Conservation (phyloP, 148 eudicot genomes). For the Agrostemma githago region DNA sequence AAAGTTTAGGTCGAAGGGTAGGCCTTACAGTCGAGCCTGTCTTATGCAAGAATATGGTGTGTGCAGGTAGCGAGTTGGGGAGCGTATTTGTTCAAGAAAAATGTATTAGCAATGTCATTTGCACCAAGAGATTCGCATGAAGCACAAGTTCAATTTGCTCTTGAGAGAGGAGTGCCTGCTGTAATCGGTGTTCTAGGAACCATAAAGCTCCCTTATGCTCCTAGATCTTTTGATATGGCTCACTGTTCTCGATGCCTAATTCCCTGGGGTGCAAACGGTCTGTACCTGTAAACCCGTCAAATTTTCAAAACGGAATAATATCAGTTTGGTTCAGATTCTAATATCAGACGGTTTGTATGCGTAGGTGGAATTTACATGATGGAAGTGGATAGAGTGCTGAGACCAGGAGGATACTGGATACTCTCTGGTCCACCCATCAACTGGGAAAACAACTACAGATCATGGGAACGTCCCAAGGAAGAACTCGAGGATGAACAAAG, state of each 20-base stretch:
- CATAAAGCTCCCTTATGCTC: slow-evolving; percentile 47
- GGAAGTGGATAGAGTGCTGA: slow-evolving; percentile 59
- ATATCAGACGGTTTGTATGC: background rate
- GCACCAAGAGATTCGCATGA: slow-evolving; percentile 63
- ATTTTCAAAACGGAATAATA: no score
- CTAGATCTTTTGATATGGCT: slow-evolving; percentile 60
- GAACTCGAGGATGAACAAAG: slow-evolving; percentile 48
- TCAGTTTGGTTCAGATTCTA: no score
- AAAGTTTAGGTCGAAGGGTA: no score
- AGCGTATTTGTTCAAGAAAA: slow-evolving; percentile 49
- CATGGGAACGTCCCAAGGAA: slow-evolving; percentile 48
- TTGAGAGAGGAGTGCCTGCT: slow-evolving; percentile 60
- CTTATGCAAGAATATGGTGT: background rate
- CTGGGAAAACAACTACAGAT: slow-evolving; percentile 41
- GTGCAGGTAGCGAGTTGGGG: slow-evolving; percentile 63
- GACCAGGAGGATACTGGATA: slow-evolving; percentile 57
- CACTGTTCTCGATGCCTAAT: slow-evolving; percentile 61
- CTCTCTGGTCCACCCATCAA: slow-evolving; percentile 56
- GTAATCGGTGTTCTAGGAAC: slow-evolving; percentile 52
- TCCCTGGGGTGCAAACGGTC: slow-evolving; percentile 55
- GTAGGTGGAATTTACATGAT: slow-evolving; percentile 51
- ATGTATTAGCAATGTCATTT: slow-evolving; percentile 56
- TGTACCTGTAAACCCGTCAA: slow-evolving; percentile 1
- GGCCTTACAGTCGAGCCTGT: background rate
- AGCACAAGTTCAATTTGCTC: slow-evolving; percentile 56